Percentiles rank a stretch among this genome's conserved stretches.
These are phyloP conservation scores for Saccharomycopsis selenospora DNA, from an alignment of 805 yeast species.

Conservation along the genomic window DNA sequence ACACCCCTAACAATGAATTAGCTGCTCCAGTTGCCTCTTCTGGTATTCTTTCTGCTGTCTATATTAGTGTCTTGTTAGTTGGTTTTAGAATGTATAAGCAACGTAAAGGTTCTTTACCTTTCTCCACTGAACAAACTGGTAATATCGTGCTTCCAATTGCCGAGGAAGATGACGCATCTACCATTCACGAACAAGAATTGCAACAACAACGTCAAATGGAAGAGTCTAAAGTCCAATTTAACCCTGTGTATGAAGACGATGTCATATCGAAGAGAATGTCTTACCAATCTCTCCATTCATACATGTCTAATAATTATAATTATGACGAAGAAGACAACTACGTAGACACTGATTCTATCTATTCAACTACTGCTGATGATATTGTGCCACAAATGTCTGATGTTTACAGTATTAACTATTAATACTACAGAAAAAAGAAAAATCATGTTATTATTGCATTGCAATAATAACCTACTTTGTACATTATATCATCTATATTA, in stretches of 20 bases:
- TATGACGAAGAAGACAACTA: too few relatives aligned
- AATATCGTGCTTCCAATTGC: constrained; percentile 19
- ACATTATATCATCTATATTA: too few relatives aligned
- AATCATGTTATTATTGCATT: too few relatives aligned
- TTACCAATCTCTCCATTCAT: constrained; percentile 18
- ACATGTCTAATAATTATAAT: constrained; percentile 10
- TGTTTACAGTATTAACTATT: background rate
- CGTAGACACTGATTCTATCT: constrained; percentile 1
- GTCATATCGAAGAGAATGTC: constrained; percentile 18
- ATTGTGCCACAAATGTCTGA: background rate
- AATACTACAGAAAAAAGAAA: too few relatives aligned
- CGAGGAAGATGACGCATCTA: constrained; percentile 14
- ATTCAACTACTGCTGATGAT: background rate
- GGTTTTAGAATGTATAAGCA: constrained; percentile 44
- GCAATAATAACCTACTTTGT: too few relatives aligned
- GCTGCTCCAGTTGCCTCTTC: constrained; percentile 83
- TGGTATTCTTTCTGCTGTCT: constrained; percentile 64
- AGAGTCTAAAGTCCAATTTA: constrained; percentile 13
- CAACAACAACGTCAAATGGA: constrained; percentile 2
- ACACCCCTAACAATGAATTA: constrained; percentile 33
- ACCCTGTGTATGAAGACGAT: constrained; percentile 16
- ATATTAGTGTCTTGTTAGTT: constrained; percentile 53
- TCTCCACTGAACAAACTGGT: constrained; percentile 17
- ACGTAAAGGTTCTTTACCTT: constrained; percentile 27
- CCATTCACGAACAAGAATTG: background rate